Conservation (phyloP, 768 basidiomycete genomes). For the Cystobasidium onofrii region DNA sequence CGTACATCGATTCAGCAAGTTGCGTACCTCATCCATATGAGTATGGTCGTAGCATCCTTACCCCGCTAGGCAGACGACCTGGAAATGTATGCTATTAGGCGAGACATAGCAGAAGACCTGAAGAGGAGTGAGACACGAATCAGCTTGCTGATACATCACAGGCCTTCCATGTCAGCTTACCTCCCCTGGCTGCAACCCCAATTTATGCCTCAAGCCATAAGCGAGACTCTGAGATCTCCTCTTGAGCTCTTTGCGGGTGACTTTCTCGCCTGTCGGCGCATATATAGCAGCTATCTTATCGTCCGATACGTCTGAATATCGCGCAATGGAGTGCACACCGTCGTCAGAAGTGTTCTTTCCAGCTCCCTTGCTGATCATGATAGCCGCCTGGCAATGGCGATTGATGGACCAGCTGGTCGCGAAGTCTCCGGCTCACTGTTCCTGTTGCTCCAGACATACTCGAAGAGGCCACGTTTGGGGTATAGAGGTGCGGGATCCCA, state of each 20-base stretch:
- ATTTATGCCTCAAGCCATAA: constrained; percentile 7
- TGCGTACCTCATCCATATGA: background rate
- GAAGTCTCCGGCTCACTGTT: constrained; percentile 14
- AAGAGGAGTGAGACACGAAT: no score
- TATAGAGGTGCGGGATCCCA: constrained; percentile 26
- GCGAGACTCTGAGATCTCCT: constrained; percentile 15
- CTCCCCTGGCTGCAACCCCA: constrained; percentile 19
- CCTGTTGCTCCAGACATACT: constrained; percentile 26
- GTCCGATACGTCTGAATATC: constrained; percentile 3
- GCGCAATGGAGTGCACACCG: no score
- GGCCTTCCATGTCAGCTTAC: no score
- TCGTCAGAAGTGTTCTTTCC: no score
- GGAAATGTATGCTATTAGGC: constrained; percentile 39
- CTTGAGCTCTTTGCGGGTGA: constrained; percentile 27
- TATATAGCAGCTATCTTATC: constrained; percentile 27
- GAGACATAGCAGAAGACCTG: constrained; percentile 38
- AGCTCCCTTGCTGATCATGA: no score
- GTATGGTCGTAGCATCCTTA: background rate
- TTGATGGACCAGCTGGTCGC: background rate
- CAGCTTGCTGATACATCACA: no score
- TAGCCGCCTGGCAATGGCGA: no score
- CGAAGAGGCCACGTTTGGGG: constrained; percentile 28
- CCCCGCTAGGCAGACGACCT: background rate
- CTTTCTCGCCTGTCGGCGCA: constrained; percentile 16
- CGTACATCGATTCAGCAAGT: no score